Percentiles rank a stretch among this genome's conserved stretches.
Evolutionary conservation across 179 eudicot genomes (phyloP).

Genomic region (Dionaea muscipula): DNA sequence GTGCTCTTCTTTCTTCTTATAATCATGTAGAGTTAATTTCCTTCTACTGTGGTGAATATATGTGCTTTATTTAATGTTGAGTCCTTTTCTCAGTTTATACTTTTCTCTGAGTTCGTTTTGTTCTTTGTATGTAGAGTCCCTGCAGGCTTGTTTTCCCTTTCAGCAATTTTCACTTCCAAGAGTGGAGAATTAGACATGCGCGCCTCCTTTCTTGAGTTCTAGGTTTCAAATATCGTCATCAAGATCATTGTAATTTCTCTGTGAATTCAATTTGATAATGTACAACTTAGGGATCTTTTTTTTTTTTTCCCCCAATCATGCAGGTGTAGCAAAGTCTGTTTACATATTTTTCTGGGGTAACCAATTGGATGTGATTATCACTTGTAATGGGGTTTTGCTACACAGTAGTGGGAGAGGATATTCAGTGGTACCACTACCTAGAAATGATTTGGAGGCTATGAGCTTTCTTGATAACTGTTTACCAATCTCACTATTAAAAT

Average conservation of each 20-base stretch:
- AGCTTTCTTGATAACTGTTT: no score
- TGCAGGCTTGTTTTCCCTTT: slow-evolving; percentile 31
- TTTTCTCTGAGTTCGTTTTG: slow-evolving; percentile 26
- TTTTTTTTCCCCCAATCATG: no score
- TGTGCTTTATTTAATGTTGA: background rate
- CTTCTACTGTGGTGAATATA: background rate
- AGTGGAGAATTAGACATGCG: slow-evolving; percentile 56
- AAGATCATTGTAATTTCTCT: slow-evolving; percentile 10
- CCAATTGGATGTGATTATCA: no score
- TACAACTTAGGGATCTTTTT: no score
- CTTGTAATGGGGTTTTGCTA: no score
- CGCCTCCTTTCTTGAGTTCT: slow-evolving; percentile 47
- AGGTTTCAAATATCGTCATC: slow-evolving; percentile 13
- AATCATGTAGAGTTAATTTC: background rate
- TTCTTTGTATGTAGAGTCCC: slow-evolving; percentile 36
- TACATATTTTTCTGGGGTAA: no score
- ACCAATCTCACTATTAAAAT: no score
- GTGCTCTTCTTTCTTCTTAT: background rate
- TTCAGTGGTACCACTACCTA: no score
- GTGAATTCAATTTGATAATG: no score
- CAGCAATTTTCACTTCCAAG: slow-evolving; percentile 44
- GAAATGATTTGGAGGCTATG: no score
- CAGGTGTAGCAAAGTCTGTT: no score
- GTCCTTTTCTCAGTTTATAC: background rate
- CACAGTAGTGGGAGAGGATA: no score